Conservation (phyloP, 257 asterid genomes). For the Solanum bukasovii region DNA sequence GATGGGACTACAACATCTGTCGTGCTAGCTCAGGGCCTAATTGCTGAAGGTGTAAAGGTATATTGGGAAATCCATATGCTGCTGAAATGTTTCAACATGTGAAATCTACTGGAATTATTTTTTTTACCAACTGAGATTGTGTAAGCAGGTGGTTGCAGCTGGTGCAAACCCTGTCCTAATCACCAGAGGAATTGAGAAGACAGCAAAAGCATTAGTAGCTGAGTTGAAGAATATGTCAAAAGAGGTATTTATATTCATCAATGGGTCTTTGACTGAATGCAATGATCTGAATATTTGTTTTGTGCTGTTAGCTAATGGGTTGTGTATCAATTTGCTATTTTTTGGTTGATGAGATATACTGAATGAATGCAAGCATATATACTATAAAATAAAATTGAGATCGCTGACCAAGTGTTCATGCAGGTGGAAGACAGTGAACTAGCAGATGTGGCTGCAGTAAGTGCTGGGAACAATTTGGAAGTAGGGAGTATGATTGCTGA, state of each 20-base stretch:
- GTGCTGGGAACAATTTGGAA: constrained; percentile 95
- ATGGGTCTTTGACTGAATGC: not conserved
- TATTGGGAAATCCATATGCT: not conserved
- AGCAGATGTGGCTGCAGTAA: constrained; percentile 97
- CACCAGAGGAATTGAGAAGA: constrained; percentile 93
- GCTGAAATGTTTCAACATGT: not conserved
- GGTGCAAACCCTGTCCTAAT: constrained; percentile 94
- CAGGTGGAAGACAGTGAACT: constrained; percentile 95
- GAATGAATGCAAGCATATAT: not conserved
- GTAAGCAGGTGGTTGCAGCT: constrained; percentile 82
- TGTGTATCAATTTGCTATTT: not conserved
- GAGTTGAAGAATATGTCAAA: constrained; percentile 78
- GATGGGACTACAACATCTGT: constrained; percentile 98
- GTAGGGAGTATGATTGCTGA: constrained; percentile 94
- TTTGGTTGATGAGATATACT: not conserved
- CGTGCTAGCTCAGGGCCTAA: constrained; percentile 95
- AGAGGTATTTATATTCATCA: constrained; percentile 41
- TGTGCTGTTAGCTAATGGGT: not conserved
- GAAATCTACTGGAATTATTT: not conserved
- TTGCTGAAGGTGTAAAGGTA: constrained; percentile 97
- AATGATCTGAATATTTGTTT: not conserved
- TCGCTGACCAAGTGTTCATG: not conserved
- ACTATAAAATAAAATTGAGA: not conserved
- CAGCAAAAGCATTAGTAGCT: constrained; percentile 84
- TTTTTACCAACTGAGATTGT: not conserved